Evolutionary conservation across 805 yeast genomes (phyloP), one percentile per base, ranked within the genome.

Genomic region (Diddensiella caesifluorescens): DNA sequence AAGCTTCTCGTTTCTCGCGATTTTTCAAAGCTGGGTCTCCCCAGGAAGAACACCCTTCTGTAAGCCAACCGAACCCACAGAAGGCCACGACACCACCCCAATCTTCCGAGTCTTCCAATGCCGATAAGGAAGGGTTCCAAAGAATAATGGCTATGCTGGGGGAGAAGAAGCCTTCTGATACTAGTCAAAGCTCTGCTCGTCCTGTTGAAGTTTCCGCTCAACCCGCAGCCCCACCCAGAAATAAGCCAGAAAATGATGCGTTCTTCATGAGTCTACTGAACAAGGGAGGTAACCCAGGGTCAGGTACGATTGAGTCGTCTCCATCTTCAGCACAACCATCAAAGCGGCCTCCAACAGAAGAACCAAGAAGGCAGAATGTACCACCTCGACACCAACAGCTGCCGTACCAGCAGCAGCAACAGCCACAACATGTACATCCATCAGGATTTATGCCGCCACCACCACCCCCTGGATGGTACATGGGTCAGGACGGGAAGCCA

Each of bases 61-160:
- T n/a, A n/a, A n/a, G n/a, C n/a, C n/a, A n/a, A n/a, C n/a, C n/a
- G n/a, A n/a, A n/a, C n/a, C n/a, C n/a, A n/a, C n/a, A n/a, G n/a
- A n/a, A n/a, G n/a, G n/a, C n/a, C n/a, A n/a, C n/a, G n/a, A n/a
- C n/a, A 10, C 39, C 10, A 20, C 40, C 16, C 25, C 29, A 13
- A 18, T 16, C 21, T 4, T 23, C 39, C 9, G 32, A 38, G 13
- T 20, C 33, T 22, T 21, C 46, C 19, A 46, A 39, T 22, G 52
- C 55, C 3, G 63, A 59, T 32, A 53, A 47, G 36, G 53, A 55
- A 22, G 63, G 62, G n/a, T 59, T 59, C 40, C 50, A 54, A 39
- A 46, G 62, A 7, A 56, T 59, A 21, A 52, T 59, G 57, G 51
- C 51, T 4, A 52, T 55, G 50, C 52, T 59, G 26, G 60, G 53